Percentiles rank a stretch among this genome's conserved stretches.
phyloP scores from a whole-genome alignment of 108 stramenopile species.

The Skeletonema grethae region DNA sequence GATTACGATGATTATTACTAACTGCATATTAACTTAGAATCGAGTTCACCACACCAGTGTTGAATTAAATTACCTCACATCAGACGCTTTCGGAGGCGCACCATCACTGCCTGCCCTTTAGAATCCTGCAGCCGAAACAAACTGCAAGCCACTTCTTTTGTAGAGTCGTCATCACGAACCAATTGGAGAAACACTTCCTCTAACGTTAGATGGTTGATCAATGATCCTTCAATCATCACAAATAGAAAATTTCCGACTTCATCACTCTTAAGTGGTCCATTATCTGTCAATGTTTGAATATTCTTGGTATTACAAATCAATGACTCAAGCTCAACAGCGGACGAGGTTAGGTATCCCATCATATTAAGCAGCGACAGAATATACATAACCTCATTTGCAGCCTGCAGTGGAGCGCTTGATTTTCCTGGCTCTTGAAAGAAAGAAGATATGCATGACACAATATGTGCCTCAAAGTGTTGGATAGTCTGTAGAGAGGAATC shows the following conservation, averaged over 20 bases:
- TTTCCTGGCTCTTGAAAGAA: slow-evolving; percentile 8
- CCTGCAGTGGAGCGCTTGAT: slow-evolving; percentile 2
- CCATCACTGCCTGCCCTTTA: background rate
- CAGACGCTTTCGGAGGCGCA: background rate
- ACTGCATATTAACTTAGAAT: background rate
- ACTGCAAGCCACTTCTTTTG: background rate
- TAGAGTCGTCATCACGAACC: background rate
- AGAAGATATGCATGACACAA: slow-evolving; percentile 14
- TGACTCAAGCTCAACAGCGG: slow-evolving; percentile 7
- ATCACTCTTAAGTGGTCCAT: slow-evolving; percentile 1
- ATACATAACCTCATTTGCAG: slow-evolving; percentile 19
- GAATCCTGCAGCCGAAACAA: background rate
- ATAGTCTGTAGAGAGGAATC: slow-evolving; percentile 10
- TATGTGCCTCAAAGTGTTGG: slow-evolving; percentile 20
- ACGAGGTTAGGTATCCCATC: slow-evolving; percentile 22
- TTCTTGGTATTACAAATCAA: slow-evolving; percentile 22
- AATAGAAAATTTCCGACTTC: slow-evolving; percentile 19
- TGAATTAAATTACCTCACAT: background rate
- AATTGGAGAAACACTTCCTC: slow-evolving; percentile 14
- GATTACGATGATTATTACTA: background rate
- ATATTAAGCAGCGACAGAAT: slow-evolving; percentile 26
- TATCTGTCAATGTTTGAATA: slow-evolving; percentile 11
- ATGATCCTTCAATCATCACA: slow-evolving; percentile 29
- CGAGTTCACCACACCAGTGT: background rate
- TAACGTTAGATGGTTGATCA: slow-evolving; percentile 12